phyloP scores from a whole-genome alignment of 177 flowering plant species.

The Vitis hybrid region DNA sequence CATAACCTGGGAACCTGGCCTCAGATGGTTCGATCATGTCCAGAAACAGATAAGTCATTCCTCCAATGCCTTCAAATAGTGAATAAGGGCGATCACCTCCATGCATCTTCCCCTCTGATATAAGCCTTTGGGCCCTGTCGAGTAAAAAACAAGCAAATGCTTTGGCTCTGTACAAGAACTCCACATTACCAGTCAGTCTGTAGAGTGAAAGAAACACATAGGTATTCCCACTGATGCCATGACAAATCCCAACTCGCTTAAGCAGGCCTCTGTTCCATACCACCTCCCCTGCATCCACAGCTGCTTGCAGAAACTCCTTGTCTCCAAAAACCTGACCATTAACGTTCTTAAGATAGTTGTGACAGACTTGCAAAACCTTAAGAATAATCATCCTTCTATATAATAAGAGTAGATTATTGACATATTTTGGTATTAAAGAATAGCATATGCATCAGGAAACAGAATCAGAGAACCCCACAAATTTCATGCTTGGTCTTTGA shows the following conservation, averaged over 20 bases:
- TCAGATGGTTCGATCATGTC: conserved; percentile 64
- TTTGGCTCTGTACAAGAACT: conserved; percentile 67
- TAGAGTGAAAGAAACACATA: conserved; percentile 78
- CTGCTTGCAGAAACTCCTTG: conserved; percentile 53
- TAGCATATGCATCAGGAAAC: too few species aligned
- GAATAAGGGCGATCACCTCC: conserved; percentile 81
- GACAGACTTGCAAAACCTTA: too few species aligned
- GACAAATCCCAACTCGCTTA: conserved; percentile 78
- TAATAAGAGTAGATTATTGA: too few species aligned
- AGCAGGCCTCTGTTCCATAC: conserved; percentile 83
- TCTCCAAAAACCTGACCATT: conserved; percentile 48
- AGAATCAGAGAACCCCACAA: too few species aligned
- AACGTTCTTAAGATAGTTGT: too few species aligned
- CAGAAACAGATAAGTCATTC: conserved; percentile 67
- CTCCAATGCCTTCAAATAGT: conserved; percentile 79
- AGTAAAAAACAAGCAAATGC: conserved; percentile 78
- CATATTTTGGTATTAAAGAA: too few species aligned
- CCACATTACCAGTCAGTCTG: conserved; percentile 47
- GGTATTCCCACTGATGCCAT: conserved; percentile 84
- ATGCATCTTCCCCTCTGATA: conserved; percentile 62
- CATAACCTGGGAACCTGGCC: conserved; percentile 82
- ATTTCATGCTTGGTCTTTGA: too few species aligned
- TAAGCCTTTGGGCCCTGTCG: conserved; percentile 56
- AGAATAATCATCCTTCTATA: too few species aligned
- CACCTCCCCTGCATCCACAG: conserved; percentile 70